Base-by-base conservation (phyloP, 495 filamentous ascomycete species). In the Bathelium albidoporum region DNA sequence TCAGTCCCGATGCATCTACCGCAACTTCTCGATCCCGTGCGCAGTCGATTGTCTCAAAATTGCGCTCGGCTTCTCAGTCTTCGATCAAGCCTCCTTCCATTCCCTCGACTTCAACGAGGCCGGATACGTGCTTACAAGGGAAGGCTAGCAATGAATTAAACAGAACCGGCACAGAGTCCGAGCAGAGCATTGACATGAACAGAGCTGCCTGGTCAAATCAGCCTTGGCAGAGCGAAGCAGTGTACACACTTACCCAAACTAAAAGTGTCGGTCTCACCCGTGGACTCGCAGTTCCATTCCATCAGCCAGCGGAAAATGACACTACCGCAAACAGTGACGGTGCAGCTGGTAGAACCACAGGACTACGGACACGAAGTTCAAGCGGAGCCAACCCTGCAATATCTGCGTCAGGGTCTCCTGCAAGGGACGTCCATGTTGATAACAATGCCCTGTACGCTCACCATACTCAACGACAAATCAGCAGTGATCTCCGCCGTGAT, bases 291-390 rank as follows among this genome's bases (percentile, higher is more conserved):
- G 49, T 20, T 0, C 12, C 4, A 29, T 26, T 2, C 7, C 20
- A 26, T 16, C 24, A 11, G 4, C 24, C 49, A 2, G 49, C 7
- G 22, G 49, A 1, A 9, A 29, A 55, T 3, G 49, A 55, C 3
- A 20, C 24, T 9, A 2, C 16, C 24, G 9, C 24, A 28, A 20
- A 55, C 29, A 24, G 49, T 9, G 49, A 55, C 2, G 24, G 24
- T 28, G 7, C 24, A 12, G 29, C 26, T 16, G 16, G 24, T 24
- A 55, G 29, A 55, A 24, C 20, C 20, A 55, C 49, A 29, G 49
- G 49, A 55, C 49, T 55, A 10, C 49, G 49, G 11, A 55, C 26
- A 29, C 49, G 49, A 28, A 55, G 49, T 55, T n/a, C 49, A n/a
- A 55, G 5, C 29, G 49, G 49, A 29, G 49, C 24, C 20, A 11